Evolutionary conservation across 768 basidiomycete genomes (phyloP).

Genomic region (Phylloporus sp.): DNA sequence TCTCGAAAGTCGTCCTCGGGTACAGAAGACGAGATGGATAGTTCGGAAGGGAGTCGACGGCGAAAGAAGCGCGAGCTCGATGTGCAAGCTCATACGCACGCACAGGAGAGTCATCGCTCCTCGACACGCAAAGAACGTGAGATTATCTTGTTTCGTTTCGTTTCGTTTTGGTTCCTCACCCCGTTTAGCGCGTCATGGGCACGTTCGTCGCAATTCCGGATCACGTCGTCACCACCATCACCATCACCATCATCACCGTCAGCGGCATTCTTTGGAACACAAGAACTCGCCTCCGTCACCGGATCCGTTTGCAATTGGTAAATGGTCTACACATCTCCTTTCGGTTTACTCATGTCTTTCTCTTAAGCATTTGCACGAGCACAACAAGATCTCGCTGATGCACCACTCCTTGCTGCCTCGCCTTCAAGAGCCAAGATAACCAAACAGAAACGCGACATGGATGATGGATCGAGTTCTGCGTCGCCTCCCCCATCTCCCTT

Average conservation of each 20-base stretch:
- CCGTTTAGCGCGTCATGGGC: constrained; percentile 2
- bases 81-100: background rate
- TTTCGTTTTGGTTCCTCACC: background rate
- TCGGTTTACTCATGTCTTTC: background rate
- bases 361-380: constrained; percentile 23
- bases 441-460: background rate
- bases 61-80: constrained; percentile 21
- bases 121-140: constrained; percentile 16
- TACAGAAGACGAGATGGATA: constrained; percentile 9
- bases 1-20: constrained; percentile 9
- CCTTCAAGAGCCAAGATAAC: background rate
- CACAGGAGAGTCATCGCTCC: background rate
- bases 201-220: constrained; percentile 10
- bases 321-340: background rate
- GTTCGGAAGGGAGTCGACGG: constrained; percentile 10
- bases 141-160: background rate
- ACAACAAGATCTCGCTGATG: background rate
- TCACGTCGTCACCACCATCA: constrained; percentile 7
- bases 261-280: constrained; percentile 2
- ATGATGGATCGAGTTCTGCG: background rate
- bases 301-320: constrained; percentile 24
- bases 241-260: constrained; percentile 5
- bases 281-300: background rate
- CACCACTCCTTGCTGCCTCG: background rate
- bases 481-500: background rate